Evolutionary conservation across 2,329 filamentous ascomycete species (phyloP), one percentile per base, ranked within the genome.

Genomic region (Phoma herbarum): DNA sequence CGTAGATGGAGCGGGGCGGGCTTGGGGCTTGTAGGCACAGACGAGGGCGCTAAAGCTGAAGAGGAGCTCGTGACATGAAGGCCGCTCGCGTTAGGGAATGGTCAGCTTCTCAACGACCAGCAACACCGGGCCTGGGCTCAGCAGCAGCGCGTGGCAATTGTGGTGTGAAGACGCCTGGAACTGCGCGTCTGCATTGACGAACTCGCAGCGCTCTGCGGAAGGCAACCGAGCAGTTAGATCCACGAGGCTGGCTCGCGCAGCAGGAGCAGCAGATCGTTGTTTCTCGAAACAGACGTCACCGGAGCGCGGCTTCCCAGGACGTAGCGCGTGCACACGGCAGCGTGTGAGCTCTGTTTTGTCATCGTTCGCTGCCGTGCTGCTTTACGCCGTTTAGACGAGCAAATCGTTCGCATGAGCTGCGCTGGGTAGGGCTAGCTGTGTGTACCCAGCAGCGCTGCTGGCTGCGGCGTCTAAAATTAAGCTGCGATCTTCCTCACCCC

Each of bases 231-330:
- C 37, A 18, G 12, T 35, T 20, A 48, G 43, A 49, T 58, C 49
- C 55, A 58, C 56, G 56, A 53, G 49, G 56, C 48, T 57, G 55
- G 43, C 54, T 52, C 44, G 50, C 54, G 54, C 54, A 50, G 63
- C 56, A 52, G 54, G 49, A 63, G 61, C 61, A 59, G 65, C 59
- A 66, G 59, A 61, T 53, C 57, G 63, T 59, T 52, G 49, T 48
- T 67, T 61, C 62, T 60, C 47, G 58, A 60, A 66, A 62, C 64
- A 67, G 60, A 68, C 67, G 67, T 68, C 67, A 70, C 65, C 61
- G 60, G 63, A 49, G 62, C 54, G 60, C 58, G 61, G 52, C 61
- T 59, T 60, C 52, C 25, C 41, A 42, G 39, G 28, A 31, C 35
- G 52, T 59, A 59, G 56, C 50, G 57, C 57, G 57, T 60, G 57